Base-by-base conservation (phyloP, 2,329 filamentous ascomycete species). In the Aspergillus hortae region DNA sequence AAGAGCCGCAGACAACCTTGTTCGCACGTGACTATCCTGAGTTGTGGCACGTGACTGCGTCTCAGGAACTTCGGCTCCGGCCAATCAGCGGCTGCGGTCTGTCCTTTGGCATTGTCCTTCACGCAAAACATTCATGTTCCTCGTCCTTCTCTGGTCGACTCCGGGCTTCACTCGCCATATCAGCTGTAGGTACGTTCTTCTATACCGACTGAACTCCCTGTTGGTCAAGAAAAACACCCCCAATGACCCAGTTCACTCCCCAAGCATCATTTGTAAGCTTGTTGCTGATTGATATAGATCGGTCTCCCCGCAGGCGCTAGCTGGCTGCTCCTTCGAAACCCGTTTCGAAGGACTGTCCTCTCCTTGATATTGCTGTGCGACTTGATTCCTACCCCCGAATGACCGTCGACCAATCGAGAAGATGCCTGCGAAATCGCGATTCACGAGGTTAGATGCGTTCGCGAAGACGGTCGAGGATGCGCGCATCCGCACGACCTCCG, bases 381-480 rank as follows among this genome's bases (percentile, higher is more conserved):
- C 46, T 44, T 38, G 4, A 51, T 51, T 48, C 27, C 35, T n/a
- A 11, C 10, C 49, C 50, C 54, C 52, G 53, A 61, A 69, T 68
- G 66, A 57, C 64, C 59, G 55, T 58, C 64, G 55, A 59, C 12
- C 23, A 48, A 56, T 60, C 55, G 52, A 58, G 58, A 62, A 59
- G 40, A 97, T 97, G 94, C 80, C 92, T 60, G 77, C 87, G 67
- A 96, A 95, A 79, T 95, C 90, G 63, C 87, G 94, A 73, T 96
- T 99, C 71, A 96, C 89, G 54, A 87, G 88, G 83, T 89, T 99
- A 59, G 94, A 99, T 75, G 94, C 94, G 80, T 99, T 99, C 72
- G 96, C 92, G 47, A 99, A 99, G 77, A 99, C 94, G 11, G 94
- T 99, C 63, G 94, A 99, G 73, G 94, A 99, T 84, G 94, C 95